Percentiles rank a stretch among this genome's conserved stretches.
Evolutionary conservation across 2,329 filamentous ascomycete species (phyloP).

Genomic region (Penicillium sp.): DNA sequence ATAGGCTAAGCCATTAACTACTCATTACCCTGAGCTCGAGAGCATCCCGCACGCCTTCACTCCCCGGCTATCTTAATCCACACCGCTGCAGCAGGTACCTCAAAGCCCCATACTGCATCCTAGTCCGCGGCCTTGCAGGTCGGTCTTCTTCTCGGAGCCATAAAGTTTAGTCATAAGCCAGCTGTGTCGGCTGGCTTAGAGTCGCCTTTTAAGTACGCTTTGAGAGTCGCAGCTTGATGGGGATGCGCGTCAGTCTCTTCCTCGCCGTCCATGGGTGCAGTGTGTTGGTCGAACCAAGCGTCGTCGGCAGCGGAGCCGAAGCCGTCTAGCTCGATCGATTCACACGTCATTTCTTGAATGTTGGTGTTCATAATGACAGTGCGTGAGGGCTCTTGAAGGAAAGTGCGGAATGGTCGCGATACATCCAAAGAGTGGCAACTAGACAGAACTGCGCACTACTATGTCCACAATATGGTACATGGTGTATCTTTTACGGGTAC

Average conservation of each 20-base stretch:
- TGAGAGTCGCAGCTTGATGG: conserved; percentile 1
- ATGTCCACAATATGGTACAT: no score
- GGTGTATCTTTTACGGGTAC: no score
- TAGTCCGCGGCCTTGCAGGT: neutral
- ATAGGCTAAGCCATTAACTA: no score
- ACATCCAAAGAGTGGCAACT: neutral
- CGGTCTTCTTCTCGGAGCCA: neutral
- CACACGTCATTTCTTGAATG: neutral
- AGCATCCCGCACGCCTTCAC: no score
- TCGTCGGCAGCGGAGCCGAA: neutral
- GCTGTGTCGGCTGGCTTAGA: neutral
- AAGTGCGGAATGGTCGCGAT: neutral
- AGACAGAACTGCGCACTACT: neutral
- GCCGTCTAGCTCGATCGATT: neutral
- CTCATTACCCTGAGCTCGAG: no score
- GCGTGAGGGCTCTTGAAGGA: neutral
- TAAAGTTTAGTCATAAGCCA: neutral
- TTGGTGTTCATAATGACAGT: neutral
- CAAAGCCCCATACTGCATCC: conserved; percentile 1
- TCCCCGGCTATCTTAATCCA: neutral
- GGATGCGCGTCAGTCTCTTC: conserved; percentile 1
- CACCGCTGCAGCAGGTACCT: conserved; percentile 3
- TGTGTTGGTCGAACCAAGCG: conserved; percentile 2
- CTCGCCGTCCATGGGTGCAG: conserved; percentile 3
- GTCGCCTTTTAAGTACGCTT: neutral